phyloP scores from a whole-genome alignment of 2,329 filamentous ascomycete genomes.

The Aspergillus alliaceus region DNA sequence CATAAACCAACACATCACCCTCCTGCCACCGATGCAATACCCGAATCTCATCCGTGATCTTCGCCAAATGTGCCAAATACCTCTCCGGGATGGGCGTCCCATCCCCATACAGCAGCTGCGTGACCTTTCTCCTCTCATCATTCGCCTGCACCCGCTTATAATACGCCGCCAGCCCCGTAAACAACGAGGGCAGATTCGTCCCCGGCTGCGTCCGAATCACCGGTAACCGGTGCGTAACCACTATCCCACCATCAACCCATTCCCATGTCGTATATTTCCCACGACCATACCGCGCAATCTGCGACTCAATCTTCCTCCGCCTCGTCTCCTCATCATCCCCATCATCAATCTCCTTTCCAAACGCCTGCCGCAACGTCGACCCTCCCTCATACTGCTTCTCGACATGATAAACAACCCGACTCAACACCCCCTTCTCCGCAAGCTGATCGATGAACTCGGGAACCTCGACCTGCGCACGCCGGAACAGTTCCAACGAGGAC shows the following conservation, averaged over 20 bases:
- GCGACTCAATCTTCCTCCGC: slow-evolving; percentile 49
- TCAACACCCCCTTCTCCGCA: slow-evolving; percentile 47
- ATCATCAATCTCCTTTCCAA: slow-evolving; percentile 50
- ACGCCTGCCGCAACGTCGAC: slow-evolving; percentile 48
- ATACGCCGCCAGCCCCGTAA: slow-evolving; percentile 49
- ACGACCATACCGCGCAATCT: slow-evolving; percentile 50
- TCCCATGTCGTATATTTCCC: slow-evolving; percentile 50
- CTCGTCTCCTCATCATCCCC: slow-evolving; percentile 44
- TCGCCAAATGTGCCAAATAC: slow-evolving; percentile 42
- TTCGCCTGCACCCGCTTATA: slow-evolving; percentile 38
- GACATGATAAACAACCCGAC: slow-evolving; percentile 43
- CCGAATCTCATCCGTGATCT: slow-evolving; percentile 51
- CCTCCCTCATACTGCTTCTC: slow-evolving; percentile 48
- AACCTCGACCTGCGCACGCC: slow-evolving; percentile 47
- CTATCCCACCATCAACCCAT: slow-evolving; percentile 46
- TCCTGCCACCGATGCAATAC: slow-evolving; percentile 51
- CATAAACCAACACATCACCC: slow-evolving; percentile 51
- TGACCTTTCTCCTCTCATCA: slow-evolving; percentile 31
- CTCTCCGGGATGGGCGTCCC: slow-evolving; percentile 49
- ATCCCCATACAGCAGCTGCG: slow-evolving; percentile 47
- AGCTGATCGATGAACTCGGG: slow-evolving; percentile 48
- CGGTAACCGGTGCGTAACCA: slow-evolving; percentile 48
- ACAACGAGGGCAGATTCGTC: slow-evolving; percentile 48
- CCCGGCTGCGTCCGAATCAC: slow-evolving; percentile 49
- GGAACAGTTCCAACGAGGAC: slow-evolving; percentile 50